Evolutionary conservation across 192 early-diverging fungal species (phyloP).

Genomic region (Mortierella claussenii): DNA sequence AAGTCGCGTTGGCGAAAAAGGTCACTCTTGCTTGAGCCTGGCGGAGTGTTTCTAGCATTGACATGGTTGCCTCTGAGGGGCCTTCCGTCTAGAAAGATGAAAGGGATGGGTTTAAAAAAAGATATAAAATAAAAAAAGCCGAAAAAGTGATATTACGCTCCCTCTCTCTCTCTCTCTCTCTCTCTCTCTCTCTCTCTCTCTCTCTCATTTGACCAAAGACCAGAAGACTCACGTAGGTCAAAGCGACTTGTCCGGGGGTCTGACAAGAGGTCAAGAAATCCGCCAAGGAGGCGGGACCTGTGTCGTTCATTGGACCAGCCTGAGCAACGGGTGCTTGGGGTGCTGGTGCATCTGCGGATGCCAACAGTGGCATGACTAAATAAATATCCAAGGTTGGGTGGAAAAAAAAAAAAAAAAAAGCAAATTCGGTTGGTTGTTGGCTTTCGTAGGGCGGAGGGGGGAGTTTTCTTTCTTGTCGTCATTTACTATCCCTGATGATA

Average conservation of each 20-base stretch:
- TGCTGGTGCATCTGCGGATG: background rate
- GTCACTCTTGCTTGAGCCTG: conserved; percentile 54
- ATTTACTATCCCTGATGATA: too few relatives aligned
- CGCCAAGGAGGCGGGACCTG: conserved; percentile 4
- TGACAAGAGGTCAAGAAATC: conserved; percentile 40
- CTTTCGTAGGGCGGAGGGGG: too few relatives aligned
- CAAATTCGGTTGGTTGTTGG: too few relatives aligned
- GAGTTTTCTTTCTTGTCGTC: too few relatives aligned
- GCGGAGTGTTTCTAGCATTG: conserved; percentile 58
- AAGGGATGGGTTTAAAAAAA: too few relatives aligned
- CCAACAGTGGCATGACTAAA: conserved; percentile 2
- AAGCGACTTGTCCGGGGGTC: conserved; percentile 55
- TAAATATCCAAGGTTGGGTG: too few relatives aligned
- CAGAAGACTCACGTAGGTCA: conserved; percentile 64
- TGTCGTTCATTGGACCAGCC: background rate
- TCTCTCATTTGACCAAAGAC: background rate
- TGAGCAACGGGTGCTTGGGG: background rate
- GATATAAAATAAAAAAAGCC: background rate
- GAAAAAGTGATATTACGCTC: background rate
- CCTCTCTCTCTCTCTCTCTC: background rate
- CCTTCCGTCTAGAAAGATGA: conserved; percentile 58
- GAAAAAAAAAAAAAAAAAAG: too few relatives aligned
- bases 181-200: background rate
- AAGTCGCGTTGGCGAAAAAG: conserved; percentile 64
- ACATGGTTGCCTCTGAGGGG: conserved; percentile 61